Evolutionary conservation across 495 filamentous ascomycete genomes (phyloP).

Genomic region (Aspergillus panamensis): DNA sequence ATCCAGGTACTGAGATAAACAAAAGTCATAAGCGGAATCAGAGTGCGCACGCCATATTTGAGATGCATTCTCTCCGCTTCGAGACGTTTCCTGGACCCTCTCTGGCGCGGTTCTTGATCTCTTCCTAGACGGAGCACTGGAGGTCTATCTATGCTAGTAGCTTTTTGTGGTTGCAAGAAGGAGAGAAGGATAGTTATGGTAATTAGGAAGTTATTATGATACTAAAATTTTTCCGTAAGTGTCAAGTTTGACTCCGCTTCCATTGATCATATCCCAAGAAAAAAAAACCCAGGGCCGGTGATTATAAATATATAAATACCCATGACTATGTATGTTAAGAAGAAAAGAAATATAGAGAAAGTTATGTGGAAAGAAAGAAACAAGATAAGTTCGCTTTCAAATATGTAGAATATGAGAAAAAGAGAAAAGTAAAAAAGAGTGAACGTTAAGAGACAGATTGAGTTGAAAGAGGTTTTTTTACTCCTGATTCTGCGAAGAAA

Average conservation of each 20-base stretch:
- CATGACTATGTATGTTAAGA: constrained; percentile 4
- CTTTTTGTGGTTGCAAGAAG: too few relatives aligned
- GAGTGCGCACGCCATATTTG: too few relatives aligned
- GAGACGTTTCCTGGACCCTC: too few relatives aligned
- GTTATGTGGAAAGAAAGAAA: constrained; percentile 3
- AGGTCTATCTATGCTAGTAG: too few relatives aligned
- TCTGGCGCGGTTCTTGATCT: too few relatives aligned
- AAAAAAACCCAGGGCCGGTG: background rate
- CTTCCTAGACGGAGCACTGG: too few relatives aligned
- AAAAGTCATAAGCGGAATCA: too few relatives aligned
- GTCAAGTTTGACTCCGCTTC: constrained; percentile 4
- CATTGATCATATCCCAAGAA: constrained; percentile 4
- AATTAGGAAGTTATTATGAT: too few relatives aligned
- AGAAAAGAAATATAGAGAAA: constrained; percentile 3
- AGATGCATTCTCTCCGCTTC: too few relatives aligned
- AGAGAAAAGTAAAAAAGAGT: constrained; percentile 1
- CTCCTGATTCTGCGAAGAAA: constrained; percentile 29
- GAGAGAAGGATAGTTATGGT: too few relatives aligned
- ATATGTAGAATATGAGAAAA: constrained; percentile 1
- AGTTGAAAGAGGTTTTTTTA: constrained; percentile 10
- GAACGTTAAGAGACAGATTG: constrained; percentile 7
- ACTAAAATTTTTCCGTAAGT: background rate
- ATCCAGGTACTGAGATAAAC: too few relatives aligned
- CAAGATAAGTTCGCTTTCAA: background rate
- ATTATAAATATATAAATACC: constrained; percentile 12